Evolutionary conservation across 2,329 filamentous ascomycete species (phyloP).

Genomic region (Neonectria punicea): DNA sequence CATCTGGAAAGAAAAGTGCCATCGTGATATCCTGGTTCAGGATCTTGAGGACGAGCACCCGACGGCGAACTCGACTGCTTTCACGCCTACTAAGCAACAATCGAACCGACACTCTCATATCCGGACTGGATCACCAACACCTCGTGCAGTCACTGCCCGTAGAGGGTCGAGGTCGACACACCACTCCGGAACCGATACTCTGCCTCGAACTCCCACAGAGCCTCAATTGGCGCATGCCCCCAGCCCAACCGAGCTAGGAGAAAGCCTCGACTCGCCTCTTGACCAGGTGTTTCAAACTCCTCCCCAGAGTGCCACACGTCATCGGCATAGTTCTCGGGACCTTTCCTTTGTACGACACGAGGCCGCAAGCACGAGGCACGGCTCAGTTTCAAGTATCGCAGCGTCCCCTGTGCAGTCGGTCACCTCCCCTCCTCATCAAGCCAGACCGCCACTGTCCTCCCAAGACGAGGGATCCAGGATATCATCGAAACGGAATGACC

Average conservation of each 20-base stretch:
- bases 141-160: constrained; percentile 35
- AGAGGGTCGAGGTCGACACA: constrained; percentile 44
- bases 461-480: constrained; percentile 35
- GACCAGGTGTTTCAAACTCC: constrained; percentile 46
- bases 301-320: constrained; percentile 44
- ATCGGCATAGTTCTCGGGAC: constrained; percentile 41
- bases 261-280: constrained; percentile 41
- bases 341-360: constrained; percentile 38
- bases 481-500: constrained; percentile 29
- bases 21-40: constrained; percentile 85
- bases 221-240: constrained; percentile 31
- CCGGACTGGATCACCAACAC: constrained; percentile 42
- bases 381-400: constrained; percentile 47
- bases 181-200: constrained; percentile 38
- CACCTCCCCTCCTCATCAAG: constrained; percentile 36
- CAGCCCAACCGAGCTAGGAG: constrained; percentile 27
- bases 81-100: constrained; percentile 43
- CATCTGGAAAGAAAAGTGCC: constrained; percentile 91
- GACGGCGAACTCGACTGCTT: constrained; percentile 21
- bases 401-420: constrained; percentile 42
- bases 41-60: constrained; percentile 82
- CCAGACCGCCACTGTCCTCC: constrained; percentile 24
- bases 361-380: constrained; percentile 40
- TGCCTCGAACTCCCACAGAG: constrained; percentile 44
- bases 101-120: constrained; percentile 34